Evolutionary conservation across 345 rosid genomes (phyloP), one percentile per base, ranked within the genome.

Genomic region (Lepidium aucheri): DNA sequence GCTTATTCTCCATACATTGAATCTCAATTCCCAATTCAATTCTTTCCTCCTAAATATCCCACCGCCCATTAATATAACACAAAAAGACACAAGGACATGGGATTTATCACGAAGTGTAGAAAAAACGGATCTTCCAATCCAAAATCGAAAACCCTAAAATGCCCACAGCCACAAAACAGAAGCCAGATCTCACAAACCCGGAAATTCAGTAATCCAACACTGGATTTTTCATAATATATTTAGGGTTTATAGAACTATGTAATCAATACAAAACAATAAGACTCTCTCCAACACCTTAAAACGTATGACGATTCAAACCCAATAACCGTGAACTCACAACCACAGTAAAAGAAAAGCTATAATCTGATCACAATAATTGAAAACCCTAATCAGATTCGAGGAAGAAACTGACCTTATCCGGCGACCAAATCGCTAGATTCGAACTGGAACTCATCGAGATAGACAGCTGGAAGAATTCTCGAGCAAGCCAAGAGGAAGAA

Each of bases 1-100:
- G 96, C 76, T 84, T 92, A 77, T 92, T 92, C 79, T 84, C 96
- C 66, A 83, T 85, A 77, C 98, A 89, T 26, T 79, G 63, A 78
- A 81, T 85, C 68, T 87, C 93, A 17, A 60, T 43, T 61, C 69
- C 76, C 42, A 67, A 50, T 76, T 85, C 93, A 65, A 67, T 75
- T 86, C 74, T 78, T 73, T 76, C 86, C 63, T 75, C 52, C 85
- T 77, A 58, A 52, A 69, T 53, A 66, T 82, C 78, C 69, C 72
- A 75, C 66, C 24, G 5, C 60, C 9, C 60, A 54, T 35, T 1
- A 17, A 53, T 16, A 3, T 15, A 12, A 54, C 60, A n/a, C 28
- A 77, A 76, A 67, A 30, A 30, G 3, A 59, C 42, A 41, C 8
- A 49, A 16, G 3, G 5, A 17, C 32, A 55, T 11, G 4, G 3